Base-by-base conservation (phyloP, 768 basidiomycete genomes). In the Termitomyces sp. region DNA sequence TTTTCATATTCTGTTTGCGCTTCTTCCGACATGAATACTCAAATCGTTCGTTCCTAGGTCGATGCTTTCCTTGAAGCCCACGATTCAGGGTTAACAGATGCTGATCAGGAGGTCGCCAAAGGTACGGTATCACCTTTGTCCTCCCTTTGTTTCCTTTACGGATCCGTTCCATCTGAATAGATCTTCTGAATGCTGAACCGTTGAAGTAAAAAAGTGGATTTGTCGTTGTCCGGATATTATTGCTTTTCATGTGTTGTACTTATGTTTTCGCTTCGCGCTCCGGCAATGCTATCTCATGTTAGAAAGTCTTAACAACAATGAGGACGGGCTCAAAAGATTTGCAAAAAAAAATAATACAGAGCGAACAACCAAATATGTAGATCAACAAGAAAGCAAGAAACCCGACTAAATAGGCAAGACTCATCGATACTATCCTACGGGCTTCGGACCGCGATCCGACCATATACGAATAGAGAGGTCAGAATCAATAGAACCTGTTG, bases 11-110 rank as follows among this genome's bases (percentile, higher is more conserved):
- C 4, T 13, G 28, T 18, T 9, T 20, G 40, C 41, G 8, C 47
- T 55, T 14, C 23, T 53, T 14, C 48, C 20, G 7, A 8, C 14
- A 4, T 9, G 18, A 33, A 20, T 3, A 56, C 10, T 32, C 50
- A 38, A 50, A 28, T 40, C 26, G 8, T 30, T 54, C 32, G 23
- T 36, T 54, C 20, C 20, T 63, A 89, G 87, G 91, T 95, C 56
- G 94, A 96, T 68, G 94, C 93, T 0, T 96, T 96, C 81, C 77
- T 98, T 47, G 94, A 97, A 67, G 95, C 92, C 2, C 91, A 98
- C 70, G 95, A 93, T 73, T 86, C 89, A 7, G 91, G 91, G 18
- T 75, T 93, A 55, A 85, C 87, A 4, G 88, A 90, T 60, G 90
- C 85, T 4, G 89, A 94, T 67, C 85, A 88, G 70, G 82, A 84